Evolutionary conservation across 495 filamentous ascomycete species (phyloP), one percentile per base, ranked within the genome.

Genomic region (Lophiostoma macrostomum): DNA sequence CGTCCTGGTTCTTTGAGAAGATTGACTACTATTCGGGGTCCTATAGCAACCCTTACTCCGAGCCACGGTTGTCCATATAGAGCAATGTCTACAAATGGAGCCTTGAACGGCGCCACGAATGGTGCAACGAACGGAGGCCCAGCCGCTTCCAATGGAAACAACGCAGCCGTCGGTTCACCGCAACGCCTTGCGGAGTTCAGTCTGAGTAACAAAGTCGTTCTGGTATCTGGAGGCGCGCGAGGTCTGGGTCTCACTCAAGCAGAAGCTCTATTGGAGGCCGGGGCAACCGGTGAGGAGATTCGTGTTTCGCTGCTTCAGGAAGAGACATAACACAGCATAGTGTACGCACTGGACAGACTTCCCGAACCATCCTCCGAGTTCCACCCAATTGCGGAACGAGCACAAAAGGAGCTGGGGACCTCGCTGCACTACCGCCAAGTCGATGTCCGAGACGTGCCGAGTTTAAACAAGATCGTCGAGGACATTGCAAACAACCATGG

Each of bases 171-270:
- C 31, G 40, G 48, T 10, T 52, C 47, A 5, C 30, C 32, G 2
- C 58, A 50, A 23, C 38, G 35, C 30, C 75, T 91, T 48, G 82
- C 86, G 20, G 89, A 94, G 60, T 95, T 94, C 74, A 84, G 76
- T 66, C 77, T 95, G 58, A 76, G 76, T 19, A 82, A 81, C 66
- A 90, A 86, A 62, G 85, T 94, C 6, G 76, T 94, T 29, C 64
- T 87, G 23, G 82, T 95, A 5, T 87, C 86, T 1, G 90, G 90
- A 24, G 90, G 79, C 47, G 90, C 81, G 2, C 81, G 87, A 52
- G 90, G 90, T 0, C 73, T 94, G 14, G 89, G 88, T 39, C 70
- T 95, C 13, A 82, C 81, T 7, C 87, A 90, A 65, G 84, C 86
- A 37, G 83, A 90, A 64, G 88, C 84, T 7, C 71, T 91, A n/a